Evolutionary conservation across 495 filamentous ascomycete species (phyloP), one percentile per base, ranked within the genome.

Genomic region (Hypoxylon lenormandii): DNA sequence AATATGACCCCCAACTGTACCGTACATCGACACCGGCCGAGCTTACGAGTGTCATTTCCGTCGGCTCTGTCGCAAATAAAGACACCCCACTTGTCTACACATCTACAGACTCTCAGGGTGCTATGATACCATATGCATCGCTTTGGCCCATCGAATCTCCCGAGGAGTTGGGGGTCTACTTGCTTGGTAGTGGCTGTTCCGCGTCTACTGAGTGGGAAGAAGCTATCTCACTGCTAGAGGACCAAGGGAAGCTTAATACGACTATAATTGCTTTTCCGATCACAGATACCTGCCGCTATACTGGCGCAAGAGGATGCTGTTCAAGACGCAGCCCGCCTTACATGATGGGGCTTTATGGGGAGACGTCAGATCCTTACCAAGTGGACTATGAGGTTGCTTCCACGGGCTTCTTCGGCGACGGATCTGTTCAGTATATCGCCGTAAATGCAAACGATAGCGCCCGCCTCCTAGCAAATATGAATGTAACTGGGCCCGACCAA

Each of bases 221-320:
- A 5, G 61, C 38, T 6, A 23, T 66, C 13, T 43, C 64, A 10
- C 36, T 38, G 3, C 26, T 72, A 33, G 64, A 60, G 12, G 22
- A 16, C 0, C 30, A 66, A 13, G 64, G 49, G 8, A 71, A 74
- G 16, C 16, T 71, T 5, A 70, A 67, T 45, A 67, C 56, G 1
- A 76, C 74, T 7, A 66, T 76, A 13, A 22, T 76, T 36, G 74
- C 68, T 11, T 69, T 70, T 57, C 59, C 60, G 21, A 54, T 68
- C 1, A 65, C 55, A 1, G 49, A 65, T 33, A 56, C 3, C 21
- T 60, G 55, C 36, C 67, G 61, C 7, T 58, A 64, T 33, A 65
- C 50, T 8, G 67, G 57, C 7, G 62, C 67, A 5, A 61, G 49
- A 19, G 18, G 51, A 15, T 70, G 67, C 33, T 70, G 67, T 45